Evolutionary conservation across 352 stramenopile species (phyloP), one percentile per base, ranked within the genome.

Genomic region (Globisporangium megalacanthum): DNA sequence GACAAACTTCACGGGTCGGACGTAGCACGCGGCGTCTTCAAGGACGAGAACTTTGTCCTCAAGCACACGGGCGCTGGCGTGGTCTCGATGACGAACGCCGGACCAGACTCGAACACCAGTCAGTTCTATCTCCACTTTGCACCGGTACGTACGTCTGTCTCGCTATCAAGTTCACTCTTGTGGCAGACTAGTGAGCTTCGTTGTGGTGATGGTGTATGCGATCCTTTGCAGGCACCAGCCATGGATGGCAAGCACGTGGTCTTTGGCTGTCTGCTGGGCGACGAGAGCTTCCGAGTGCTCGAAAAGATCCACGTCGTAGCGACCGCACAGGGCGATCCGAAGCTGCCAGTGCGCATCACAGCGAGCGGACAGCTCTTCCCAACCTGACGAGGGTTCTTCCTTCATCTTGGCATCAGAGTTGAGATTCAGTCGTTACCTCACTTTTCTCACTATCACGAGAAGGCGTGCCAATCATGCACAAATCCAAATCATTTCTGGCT

Each of bases 1-100:
- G 45, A 59, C 48, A 19, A 39, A n/a, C 48, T 45, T 0, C 47
- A 50, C 44, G 52, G 9, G 20, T 49, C 20, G 14, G n/a, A 25
- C n/a, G 2, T 3, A 33, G n/a, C 17, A 13, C 45, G 20, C 35
- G n/a, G 9, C 9, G 45, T 7, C 6, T 99, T 99, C 73, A 62
- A 71, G 3, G 95, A 99, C 71, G 88, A 98, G 68, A 98, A 98
- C 67, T 99, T 98, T 62, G 76, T 89, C 52, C 74, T 98, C 9
- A 65, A 62, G 29, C 96, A 99, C 75, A 79, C 73, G 31, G 75
- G 83, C 4, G 64, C 83, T 0, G 94, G 94, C 19, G 83, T 96
- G 15, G 67, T 99, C 14, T 96, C 84, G 41, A 98, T 98, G 93
- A 95, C 86, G 17, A 99, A 99, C 69, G 77, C 83, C 11, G 96